A percentile compares a stretch with the other conserved stretches of the same genome.
phyloP scores from a whole-genome alignment of 177 flowering plant genomes.

The Vitis hybrid region DNA sequence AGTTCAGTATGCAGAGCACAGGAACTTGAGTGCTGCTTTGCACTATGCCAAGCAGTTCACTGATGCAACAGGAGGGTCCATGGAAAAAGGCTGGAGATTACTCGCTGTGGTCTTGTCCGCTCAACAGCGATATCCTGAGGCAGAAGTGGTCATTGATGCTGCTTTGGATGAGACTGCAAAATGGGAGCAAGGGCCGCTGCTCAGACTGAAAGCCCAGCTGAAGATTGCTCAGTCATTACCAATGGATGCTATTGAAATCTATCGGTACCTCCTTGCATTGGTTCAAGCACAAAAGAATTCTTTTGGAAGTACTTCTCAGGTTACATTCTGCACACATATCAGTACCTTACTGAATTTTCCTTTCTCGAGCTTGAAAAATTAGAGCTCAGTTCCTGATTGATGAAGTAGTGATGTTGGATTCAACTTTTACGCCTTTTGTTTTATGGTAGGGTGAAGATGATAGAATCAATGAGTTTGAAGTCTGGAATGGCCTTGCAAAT shows the following conservation, averaged over 20 bases:
- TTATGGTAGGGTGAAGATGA: constrained; percentile 53
- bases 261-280: constrained; percentile 81
- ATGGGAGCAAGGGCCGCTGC: constrained; percentile 97
- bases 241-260: constrained; percentile 88
- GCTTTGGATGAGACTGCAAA: constrained; percentile 95
- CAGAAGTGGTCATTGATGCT: constrained; percentile 86
- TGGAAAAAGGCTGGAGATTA: constrained; percentile 87
- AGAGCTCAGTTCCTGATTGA: background rate
- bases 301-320: constrained; percentile 62
- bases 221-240: constrained; percentile 66
- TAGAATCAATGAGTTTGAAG: constrained; percentile 75
- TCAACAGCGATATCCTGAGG: constrained; percentile 79
- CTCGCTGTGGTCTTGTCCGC: constrained; percentile 89
- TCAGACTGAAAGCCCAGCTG: constrained; percentile 83
- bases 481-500: constrained; percentile 89
- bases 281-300: constrained; percentile 88
- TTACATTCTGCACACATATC: constrained; percentile 21
- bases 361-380: background rate
- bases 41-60: constrained; percentile 73
- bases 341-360: background rate
- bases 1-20: constrained; percentile 77
- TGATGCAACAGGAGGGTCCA: constrained; percentile 89
- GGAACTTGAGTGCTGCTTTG: constrained; percentile 74
- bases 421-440: constrained; percentile 5
- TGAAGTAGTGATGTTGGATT: constrained; percentile 10